Percentiles rank a stretch among this genome's conserved stretches.
These are phyloP conservation scores for Solanum phureja DNA, from an alignment of 257 asterid genomes.

Conservation along the genomic window DNA sequence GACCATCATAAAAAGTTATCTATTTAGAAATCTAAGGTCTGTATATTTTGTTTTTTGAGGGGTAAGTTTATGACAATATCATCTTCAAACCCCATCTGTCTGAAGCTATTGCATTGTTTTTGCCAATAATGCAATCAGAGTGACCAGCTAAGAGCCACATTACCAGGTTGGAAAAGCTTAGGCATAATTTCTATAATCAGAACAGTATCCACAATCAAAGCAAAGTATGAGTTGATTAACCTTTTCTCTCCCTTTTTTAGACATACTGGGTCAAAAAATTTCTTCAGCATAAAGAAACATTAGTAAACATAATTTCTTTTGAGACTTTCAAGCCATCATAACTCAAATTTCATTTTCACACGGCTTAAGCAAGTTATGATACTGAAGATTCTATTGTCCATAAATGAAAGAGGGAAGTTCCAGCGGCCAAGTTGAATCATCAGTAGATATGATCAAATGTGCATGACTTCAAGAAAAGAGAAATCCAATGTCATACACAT, in stretches of 20 bases:
- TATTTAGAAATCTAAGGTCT: neutral
- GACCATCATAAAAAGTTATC: neutral
- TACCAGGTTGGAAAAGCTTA: neutral
- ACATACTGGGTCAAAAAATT: neutral
- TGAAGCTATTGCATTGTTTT: neutral
- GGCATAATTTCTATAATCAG: neutral
- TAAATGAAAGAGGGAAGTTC: neutral
- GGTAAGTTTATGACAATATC: neutral
- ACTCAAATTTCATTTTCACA: neutral
- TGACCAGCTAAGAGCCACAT: neutral
- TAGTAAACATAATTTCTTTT: neutral
- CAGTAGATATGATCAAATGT: neutral
- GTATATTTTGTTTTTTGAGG: neutral
- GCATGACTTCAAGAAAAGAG: neutral
- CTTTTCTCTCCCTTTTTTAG: neutral
- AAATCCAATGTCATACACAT: neutral
- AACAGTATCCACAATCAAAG: neutral
- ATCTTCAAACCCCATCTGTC: neutral
- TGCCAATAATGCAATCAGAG: neutral
- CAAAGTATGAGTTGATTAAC: neutral
- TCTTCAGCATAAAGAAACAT: neutral
- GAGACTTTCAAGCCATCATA: neutral
- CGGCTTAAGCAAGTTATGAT: neutral
- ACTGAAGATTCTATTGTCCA: neutral
- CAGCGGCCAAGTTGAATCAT: neutral